Conservation (phyloP, 352 stramenopile species). For the Hyaloperonospora brassicae region DNA sequence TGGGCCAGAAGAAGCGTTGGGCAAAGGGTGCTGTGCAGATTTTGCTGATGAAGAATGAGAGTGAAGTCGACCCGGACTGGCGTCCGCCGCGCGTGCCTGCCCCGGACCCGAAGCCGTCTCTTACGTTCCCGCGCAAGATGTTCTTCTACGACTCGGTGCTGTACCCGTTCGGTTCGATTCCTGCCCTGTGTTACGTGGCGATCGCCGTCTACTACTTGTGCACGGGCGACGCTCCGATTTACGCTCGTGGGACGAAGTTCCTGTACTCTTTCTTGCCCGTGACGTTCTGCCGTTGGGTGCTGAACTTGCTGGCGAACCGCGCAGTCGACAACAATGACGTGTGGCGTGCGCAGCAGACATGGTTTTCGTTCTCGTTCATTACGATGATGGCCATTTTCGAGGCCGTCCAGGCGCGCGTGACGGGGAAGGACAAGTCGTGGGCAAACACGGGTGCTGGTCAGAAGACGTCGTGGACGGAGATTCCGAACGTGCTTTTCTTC, state of each 20-base stretch:
- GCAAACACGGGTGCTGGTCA: conserved; percentile 84
- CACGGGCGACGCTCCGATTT: conserved; percentile 80
- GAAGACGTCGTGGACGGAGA: conserved; percentile 85
- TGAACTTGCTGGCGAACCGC: conserved; percentile 80
- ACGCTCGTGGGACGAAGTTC: conserved; percentile 70
- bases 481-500: conserved; percentile 85
- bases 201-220: conserved; percentile 84
- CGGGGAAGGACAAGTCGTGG: conserved; percentile 82
- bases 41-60: conserved; percentile 85
- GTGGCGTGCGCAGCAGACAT: conserved; percentile 84
- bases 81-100: conserved; percentile 71
- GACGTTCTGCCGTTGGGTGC: conserved; percentile 70
- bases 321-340: conserved; percentile 86
- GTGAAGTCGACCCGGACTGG: conserved; percentile 84
- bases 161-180: conserved; percentile 84
- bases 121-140: conserved; percentile 81
- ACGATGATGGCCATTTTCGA: conserved; percentile 82
- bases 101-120: conserved; percentile 72
- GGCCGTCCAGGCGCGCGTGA: conserved; percentile 65
- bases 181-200: conserved; percentile 75
- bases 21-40: conserved; percentile 85
- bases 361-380: conserved; percentile 88
- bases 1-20: conserved; percentile 85
- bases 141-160: conserved; percentile 87
- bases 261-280: conserved; percentile 84